phyloP scores from a whole-genome alignment of 2,329 filamentous ascomycete species.

The Neonectria coccinea region DNA sequence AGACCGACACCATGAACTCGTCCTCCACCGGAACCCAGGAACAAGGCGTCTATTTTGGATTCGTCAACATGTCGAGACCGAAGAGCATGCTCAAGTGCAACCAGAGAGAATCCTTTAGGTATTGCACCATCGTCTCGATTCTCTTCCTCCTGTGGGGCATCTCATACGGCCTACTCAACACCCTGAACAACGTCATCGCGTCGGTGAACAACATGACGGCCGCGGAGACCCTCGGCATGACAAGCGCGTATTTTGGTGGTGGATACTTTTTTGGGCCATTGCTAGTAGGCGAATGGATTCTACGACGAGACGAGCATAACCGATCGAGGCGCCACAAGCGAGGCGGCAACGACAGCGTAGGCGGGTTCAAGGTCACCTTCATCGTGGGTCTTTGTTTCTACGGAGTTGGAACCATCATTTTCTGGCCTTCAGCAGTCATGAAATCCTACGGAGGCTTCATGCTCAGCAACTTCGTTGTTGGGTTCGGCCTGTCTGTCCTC shows the following conservation, averaged over 20 bases:
- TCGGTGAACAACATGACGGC: conserved; percentile 69
- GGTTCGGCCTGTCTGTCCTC: conserved; percentile 79
- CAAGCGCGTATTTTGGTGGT: conserved; percentile 76
- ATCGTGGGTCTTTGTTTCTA: conserved; percentile 82
- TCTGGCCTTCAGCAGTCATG: conserved; percentile 84
- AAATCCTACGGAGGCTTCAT: conserved; percentile 83
- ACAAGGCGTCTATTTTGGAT: conserved; percentile 76
- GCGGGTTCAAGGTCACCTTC: conserved; percentile 83
- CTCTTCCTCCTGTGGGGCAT: conserved; percentile 93
- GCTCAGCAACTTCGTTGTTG: conserved; percentile 78
- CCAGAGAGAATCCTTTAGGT: conserved; percentile 74
- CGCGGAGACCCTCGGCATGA: conserved; percentile 74
- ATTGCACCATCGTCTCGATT: conserved; percentile 79
- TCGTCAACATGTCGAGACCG: conserved; percentile 76
- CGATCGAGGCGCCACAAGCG: conserved; percentile 56
- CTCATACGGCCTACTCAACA: conserved; percentile 87
- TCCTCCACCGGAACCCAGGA: conserved; percentile 51
- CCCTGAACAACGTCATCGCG: conserved; percentile 79
- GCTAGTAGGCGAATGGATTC: conserved; percentile 75
- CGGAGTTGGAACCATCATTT: conserved; percentile 82
- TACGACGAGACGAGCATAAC: conserved; percentile 74
- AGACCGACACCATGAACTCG: conserved; percentile 49
- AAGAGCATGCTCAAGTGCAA: conserved; percentile 78
- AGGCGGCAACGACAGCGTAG: conserved; percentile 58
- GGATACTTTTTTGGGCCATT: conserved; percentile 78